A percentile compares a stretch with the other conserved stretches of the same genome.
Conservation (phyloP, 139 green algal genomes). For the Pleodorina starrii region DNA sequence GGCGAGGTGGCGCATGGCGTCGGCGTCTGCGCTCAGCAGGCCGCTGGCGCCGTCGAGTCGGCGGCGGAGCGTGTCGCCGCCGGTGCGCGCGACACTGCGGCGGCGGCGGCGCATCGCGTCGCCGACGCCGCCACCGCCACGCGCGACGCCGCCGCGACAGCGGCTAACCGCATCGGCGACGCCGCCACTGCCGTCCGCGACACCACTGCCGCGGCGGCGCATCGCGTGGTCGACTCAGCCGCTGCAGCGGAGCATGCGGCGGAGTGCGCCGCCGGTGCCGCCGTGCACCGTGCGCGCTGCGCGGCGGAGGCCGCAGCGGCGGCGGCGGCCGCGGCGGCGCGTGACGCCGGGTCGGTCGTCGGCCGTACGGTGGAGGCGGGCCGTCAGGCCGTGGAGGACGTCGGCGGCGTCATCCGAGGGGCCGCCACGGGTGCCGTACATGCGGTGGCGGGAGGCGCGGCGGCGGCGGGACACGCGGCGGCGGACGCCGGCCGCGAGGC, state of each 20-base stretch:
- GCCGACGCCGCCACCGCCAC: neutral
- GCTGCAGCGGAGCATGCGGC: neutral
- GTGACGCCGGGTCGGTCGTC: neutral
- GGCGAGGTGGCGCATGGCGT: neutral
- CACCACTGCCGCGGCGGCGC: neutral
- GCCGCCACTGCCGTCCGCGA: neutral
- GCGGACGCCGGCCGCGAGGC: neutral
- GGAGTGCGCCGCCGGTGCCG: neutral
- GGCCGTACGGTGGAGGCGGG: neutral
- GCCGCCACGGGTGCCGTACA: neutral
- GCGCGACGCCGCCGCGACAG: neutral
- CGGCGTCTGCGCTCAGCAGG: no score
- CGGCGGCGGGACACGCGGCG: neutral
- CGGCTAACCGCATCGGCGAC: neutral
- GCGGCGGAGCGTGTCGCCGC: neutral
- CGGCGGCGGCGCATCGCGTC: no score
- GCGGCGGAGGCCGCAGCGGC: neutral
- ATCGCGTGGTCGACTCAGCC: neutral
- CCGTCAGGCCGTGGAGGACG: neutral
- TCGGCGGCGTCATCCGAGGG: neutral
- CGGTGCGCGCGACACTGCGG: neutral
- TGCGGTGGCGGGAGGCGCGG: neutral
- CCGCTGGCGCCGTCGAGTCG: neutral
- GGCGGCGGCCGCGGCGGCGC: neutral
- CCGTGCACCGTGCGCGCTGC: neutral